phyloP scores from a whole-genome alignment of 2,329 filamentous ascomycete genomes.

The Aspergillus aculeatus region DNA sequence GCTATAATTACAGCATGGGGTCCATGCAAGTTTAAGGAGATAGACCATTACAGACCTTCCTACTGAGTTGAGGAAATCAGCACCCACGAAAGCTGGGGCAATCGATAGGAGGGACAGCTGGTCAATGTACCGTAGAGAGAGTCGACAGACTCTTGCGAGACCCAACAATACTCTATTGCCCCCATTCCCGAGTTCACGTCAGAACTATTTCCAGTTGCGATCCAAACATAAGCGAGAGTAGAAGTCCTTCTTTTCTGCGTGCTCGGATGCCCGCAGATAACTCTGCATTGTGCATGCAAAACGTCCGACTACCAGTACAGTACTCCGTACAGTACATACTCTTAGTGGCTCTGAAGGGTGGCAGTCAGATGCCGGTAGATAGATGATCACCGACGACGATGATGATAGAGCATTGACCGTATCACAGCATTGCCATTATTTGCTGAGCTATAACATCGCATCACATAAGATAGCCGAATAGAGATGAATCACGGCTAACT shows the following conservation, averaged over 20 bases:
- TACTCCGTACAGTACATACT: neutral
- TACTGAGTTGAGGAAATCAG: neutral
- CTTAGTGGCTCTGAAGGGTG: neutral
- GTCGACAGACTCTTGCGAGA: neutral
- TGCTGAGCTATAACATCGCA: neutral
- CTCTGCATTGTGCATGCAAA: conserved; percentile 1
- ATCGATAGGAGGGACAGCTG: neutral
- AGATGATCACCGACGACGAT: neutral
- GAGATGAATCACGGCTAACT: no score
- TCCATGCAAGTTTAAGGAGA: neutral
- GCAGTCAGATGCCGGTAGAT: neutral
- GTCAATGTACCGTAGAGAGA: neutral
- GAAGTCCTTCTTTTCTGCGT: neutral
- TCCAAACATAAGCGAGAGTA: neutral
- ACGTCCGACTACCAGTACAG: neutral
- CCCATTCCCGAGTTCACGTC: neutral
- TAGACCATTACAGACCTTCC: neutral
- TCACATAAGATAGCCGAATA: neutral
- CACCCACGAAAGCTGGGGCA: neutral
- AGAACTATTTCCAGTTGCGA: neutral
- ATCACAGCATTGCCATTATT: neutral
- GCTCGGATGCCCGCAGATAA: conserved; percentile 7
- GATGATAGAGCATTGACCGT: neutral
- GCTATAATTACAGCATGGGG: neutral
- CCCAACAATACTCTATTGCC: neutral